phyloP scores from a whole-genome alignment of 257 asterid species.

The Datura wrightii region DNA sequence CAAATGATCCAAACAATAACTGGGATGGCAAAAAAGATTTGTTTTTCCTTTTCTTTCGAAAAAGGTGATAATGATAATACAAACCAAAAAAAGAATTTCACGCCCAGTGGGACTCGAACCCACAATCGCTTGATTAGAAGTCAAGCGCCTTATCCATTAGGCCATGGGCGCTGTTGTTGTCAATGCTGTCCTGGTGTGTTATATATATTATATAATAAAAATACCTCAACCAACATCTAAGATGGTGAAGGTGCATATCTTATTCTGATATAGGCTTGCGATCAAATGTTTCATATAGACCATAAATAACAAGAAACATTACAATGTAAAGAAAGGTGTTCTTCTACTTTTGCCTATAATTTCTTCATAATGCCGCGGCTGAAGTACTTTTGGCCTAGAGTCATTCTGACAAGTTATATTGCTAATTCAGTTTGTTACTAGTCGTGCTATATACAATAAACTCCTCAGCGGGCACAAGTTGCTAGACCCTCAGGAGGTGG shows the following conservation, averaged over 20 bases:
- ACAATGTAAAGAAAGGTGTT: not conserved
- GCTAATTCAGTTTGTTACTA: not conserved
- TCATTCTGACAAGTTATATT: not conserved
- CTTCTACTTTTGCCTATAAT: not conserved
- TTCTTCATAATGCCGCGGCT: not conserved
- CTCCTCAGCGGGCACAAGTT: not conserved
- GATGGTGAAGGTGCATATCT: not conserved
- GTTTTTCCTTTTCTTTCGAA: no score
- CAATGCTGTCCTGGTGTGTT: accelerated
- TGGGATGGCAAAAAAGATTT: no score
- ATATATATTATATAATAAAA: not conserved
- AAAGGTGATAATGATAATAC: no score
- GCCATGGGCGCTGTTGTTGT: not conserved
- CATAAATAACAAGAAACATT: not conserved
- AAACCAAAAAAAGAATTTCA: not conserved
- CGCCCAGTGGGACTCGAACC: conserved; percentile 31
- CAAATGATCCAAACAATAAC: no score
- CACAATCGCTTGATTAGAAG: conserved; percentile 28
- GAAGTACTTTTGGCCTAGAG: not conserved
- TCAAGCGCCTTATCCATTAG: conserved; percentile 27
- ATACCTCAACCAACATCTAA: not conserved
- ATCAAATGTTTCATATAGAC: not conserved
- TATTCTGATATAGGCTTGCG: not conserved
- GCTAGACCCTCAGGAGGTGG: not conserved
- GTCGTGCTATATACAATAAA: not conserved